Evolutionary conservation across 805 yeast genomes (phyloP), one percentile per base, ranked within the genome.

Genomic region (Debaryomyces maramus): DNA sequence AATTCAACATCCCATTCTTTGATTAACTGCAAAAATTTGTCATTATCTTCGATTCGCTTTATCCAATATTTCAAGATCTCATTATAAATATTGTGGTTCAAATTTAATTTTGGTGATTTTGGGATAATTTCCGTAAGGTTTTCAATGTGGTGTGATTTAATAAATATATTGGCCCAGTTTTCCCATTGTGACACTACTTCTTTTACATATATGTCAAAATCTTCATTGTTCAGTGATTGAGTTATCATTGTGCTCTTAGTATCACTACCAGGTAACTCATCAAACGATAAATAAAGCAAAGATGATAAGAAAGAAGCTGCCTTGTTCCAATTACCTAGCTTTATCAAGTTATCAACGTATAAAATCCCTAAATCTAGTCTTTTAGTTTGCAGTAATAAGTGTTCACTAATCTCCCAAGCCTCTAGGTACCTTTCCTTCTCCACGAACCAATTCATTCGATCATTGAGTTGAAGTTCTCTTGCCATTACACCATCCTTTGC

Each of bases 401-500:
- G 76, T 35, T 72, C 77, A 42, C 93, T 77, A 54, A 88, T 79
- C 29, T 73, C 72, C 95, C 96, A 91, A 0, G 97, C 97, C 31
- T 81, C 81, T 13, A 70, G 61, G 51, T 62, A 86, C 38, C 67
- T 60, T 2, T 72, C 72, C 27, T 67, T 75, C 1, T 78, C 78
- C 3, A 79, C 43, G 43, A 72, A 83, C 97, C 97, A 91, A 3
- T 78, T 66, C 32, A 83, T 73, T 43, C 83, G 78, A 56, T 90
- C 98, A 20, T 67, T 60, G 17, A 84, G 61, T 38, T 80, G 81
- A n/a, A 85, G 70, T 45, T 83, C 88, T 49, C 82, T 77, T 0
- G 89, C 88, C 11, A 81, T 67, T 1, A 91, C 84, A 1, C 83
- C 91, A 61, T 89, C 98, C 34, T 78, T 77, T 0, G 97, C 88